These are phyloP conservation scores for Nothopassalora personata DNA, from an alignment of 2,329 filamentous ascomycete species.

Conservation along the genomic window DNA sequence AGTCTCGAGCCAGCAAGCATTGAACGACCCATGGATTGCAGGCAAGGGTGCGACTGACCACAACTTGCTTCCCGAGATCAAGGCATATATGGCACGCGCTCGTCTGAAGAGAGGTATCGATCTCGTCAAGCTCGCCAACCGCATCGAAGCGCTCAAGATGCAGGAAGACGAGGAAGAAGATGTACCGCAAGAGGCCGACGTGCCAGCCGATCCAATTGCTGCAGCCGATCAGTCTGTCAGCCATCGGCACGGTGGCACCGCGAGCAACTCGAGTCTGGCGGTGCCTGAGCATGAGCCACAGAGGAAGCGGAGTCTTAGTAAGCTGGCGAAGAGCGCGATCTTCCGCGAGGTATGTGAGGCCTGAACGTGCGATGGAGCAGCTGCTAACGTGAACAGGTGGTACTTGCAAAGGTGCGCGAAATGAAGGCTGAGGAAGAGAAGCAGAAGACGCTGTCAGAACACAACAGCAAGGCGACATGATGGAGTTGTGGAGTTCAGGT, in stretches of 20 bases:
- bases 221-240: slow-evolving; percentile 45
- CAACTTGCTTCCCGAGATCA: slow-evolving; percentile 95
- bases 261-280: slow-evolving; percentile 11
- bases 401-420: slow-evolving; percentile 86
- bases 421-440: slow-evolving; percentile 78
- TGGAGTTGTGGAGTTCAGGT: too few species aligned
- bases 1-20: slow-evolving; percentile 54
- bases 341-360: slow-evolving; percentile 70
- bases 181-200: slow-evolving; percentile 51
- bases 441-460: slow-evolving; percentile 25
- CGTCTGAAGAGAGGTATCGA: slow-evolving; percentile 91
- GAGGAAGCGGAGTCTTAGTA: slow-evolving; percentile 51
- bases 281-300: slow-evolving; percentile 22
- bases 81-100: slow-evolving; percentile 84
- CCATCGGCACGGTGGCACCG: neutral
- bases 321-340: slow-evolving; percentile 63
- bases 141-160: slow-evolving; percentile 90
- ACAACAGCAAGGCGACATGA: slow-evolving; percentile 9
- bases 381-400: slow-evolving; percentile 36
- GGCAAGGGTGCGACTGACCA: slow-evolving; percentile 89
- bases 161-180: slow-evolving; percentile 83
- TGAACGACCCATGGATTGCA: slow-evolving; percentile 63
- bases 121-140: slow-evolving; percentile 90
- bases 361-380: neutral
- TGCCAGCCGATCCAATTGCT: slow-evolving; percentile 58